Evolutionary conservation across 192 early-diverging fungal genomes (phyloP).

Genomic region (Podila verticillata): DNA sequence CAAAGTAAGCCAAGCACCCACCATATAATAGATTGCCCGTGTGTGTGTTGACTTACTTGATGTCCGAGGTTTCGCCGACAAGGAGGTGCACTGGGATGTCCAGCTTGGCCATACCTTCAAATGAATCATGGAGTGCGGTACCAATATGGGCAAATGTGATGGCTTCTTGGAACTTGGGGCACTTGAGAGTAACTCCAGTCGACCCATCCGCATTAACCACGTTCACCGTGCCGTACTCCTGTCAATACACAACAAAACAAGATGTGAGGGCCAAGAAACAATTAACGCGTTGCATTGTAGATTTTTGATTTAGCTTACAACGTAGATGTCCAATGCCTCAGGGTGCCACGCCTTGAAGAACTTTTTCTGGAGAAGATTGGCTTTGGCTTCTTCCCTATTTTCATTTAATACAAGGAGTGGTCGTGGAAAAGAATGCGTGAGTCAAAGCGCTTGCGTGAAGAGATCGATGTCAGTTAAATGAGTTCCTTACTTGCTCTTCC

Average conservation of each 20-base stretch:
- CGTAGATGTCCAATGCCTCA: slow-evolving; percentile 60
- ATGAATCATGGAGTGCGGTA: slow-evolving; percentile 26
- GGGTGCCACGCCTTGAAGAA: slow-evolving; percentile 58
- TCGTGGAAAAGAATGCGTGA: background rate
- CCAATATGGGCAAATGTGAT: slow-evolving; percentile 34
- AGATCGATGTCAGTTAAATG: background rate
- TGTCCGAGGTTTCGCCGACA: slow-evolving; percentile 38
- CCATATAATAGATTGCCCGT: background rate
- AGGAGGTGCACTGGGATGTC: slow-evolving; percentile 55
- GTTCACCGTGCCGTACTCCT: slow-evolving; percentile 59
- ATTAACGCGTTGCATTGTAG: too few species aligned
- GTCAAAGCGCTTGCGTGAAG: background rate
- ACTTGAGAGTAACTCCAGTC: slow-evolving; percentile 47
- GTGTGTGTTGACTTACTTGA: slow-evolving; percentile 43
- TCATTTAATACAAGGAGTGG: background rate
- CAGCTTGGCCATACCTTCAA: slow-evolving; percentile 32
- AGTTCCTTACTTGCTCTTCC: slow-evolving; percentile 51
- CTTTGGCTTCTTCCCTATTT: slow-evolving; percentile 34
- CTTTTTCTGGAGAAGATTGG: slow-evolving; percentile 20
- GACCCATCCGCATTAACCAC: slow-evolving; percentile 47
- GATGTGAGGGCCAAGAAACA: background rate
- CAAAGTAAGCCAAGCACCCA: background rate
- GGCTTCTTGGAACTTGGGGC: slow-evolving; percentile 56
- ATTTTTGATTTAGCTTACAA: slow-evolving; percentile 51
- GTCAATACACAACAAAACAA: background rate